Percentiles rank a stretch among this genome's conserved stretches.
phyloP scores from a whole-genome alignment of 805 yeast genomes.

The Teunomyces aglyptinius region DNA sequence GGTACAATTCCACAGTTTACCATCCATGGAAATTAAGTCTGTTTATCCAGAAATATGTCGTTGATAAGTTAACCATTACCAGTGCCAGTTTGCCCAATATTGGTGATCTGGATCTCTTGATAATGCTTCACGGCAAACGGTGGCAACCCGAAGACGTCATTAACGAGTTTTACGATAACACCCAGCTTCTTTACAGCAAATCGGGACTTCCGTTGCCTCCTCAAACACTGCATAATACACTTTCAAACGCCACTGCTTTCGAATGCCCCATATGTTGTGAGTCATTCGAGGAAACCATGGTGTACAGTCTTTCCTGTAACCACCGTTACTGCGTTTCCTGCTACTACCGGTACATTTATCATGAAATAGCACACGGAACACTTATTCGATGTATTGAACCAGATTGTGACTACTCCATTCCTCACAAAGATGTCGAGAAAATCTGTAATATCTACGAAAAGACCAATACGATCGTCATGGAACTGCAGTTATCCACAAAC shows the following conservation, averaged over 20 bases:
- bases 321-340: constrained; percentile 74
- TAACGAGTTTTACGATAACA: constrained; percentile 34
- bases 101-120: constrained; percentile 28
- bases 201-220: constrained; percentile 24
- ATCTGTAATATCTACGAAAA: constrained; percentile 5
- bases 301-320: constrained; percentile 60
- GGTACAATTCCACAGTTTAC: constrained; percentile 11
- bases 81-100: constrained; percentile 26
- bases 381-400: constrained; percentile 68
- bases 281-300: constrained; percentile 29
- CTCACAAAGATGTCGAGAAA: constrained; percentile 37
- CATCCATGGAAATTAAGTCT: constrained; percentile 27
- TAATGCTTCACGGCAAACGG: constrained; percentile 34
- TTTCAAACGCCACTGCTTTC: not conserved
- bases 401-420: constrained; percentile 45
- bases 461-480: constrained; percentile 7
- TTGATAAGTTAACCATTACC: constrained; percentile 23
- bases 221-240: constrained; percentile 1
- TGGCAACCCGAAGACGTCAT: constrained; percentile 43
- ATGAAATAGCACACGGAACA: constrained; percentile 40
- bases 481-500: constrained; percentile 30
- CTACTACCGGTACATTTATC: constrained; percentile 57
- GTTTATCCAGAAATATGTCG: constrained; percentile 22
- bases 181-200: constrained; percentile 19
- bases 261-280: constrained; percentile 63